Conservation (phyloP, 257 asterid genomes). For the Cruciata laevipes region DNA sequence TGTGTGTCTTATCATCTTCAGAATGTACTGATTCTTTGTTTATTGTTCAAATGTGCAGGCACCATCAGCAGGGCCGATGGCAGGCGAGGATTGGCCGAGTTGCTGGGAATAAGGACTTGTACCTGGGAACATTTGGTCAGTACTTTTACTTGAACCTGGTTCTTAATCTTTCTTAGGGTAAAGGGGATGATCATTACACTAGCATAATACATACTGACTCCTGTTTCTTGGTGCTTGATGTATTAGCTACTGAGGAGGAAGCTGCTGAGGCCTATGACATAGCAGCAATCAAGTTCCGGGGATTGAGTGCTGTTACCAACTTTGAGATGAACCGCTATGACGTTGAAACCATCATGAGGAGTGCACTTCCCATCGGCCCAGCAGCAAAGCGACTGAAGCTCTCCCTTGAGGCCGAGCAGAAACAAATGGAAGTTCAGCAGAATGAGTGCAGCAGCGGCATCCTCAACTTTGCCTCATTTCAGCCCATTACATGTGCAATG, state of each 20-base stretch:
- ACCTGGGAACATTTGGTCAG: conserved; percentile 91
- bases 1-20: not conserved
- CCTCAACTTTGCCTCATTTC: conserved; percentile 53
- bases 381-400: conserved; percentile 73
- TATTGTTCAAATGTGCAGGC: conserved; percentile 40
- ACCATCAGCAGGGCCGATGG: conserved; percentile 99
- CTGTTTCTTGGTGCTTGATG: not conserved
- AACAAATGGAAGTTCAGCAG: conserved; percentile 33
- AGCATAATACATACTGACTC: not conserved
- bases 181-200: too few species aligned
- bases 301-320: conserved; percentile 76
- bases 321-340: conserved; percentile 91
- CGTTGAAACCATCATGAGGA: conserved; percentile 65
- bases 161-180: not conserved
- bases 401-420: conserved; percentile 48
- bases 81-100: conserved; percentile 98
- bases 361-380: conserved; percentile 87
- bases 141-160: too few species aligned
- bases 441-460: conserved; percentile 35
- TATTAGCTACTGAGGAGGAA: conserved; percentile 92
- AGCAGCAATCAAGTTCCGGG: conserved; percentile 92
- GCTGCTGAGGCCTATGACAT: conserved; percentile 98
- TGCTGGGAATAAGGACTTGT: conserved; percentile 85
- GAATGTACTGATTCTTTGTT: not conserved
- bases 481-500: conserved; percentile 56